A percentile compares a stretch with the other conserved stretches of the same genome.
Evolutionary conservation across 495 filamentous ascomycete genomes (phyloP).

Genomic region (Penicillium mononematosum): DNA sequence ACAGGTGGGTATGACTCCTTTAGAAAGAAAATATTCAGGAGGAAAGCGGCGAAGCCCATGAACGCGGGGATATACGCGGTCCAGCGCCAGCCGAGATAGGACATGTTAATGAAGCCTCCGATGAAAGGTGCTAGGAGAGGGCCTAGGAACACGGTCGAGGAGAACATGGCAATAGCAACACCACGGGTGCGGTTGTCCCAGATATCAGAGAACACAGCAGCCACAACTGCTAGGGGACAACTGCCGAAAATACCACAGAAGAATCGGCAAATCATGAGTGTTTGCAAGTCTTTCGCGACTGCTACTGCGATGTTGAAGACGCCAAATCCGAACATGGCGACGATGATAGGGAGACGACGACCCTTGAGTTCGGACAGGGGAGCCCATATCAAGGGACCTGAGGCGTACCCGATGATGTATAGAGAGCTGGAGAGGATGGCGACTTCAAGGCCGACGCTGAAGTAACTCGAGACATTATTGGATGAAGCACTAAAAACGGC

Average conservation of each 20-base stretch:
- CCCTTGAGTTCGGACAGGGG: conserved; percentile 65
- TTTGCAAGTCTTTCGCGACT: conserved; percentile 63
- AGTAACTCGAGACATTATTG: conserved; percentile 32
- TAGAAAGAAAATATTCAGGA: conserved; percentile 70
- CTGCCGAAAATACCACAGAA: conserved; percentile 63
- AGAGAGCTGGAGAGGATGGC: conserved; percentile 56
- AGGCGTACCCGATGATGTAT: conserved; percentile 58
- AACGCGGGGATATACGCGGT: conserved; percentile 73
- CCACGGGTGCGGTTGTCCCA: conserved; percentile 77
- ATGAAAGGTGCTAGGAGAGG: conserved; percentile 82
- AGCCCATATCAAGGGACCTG: conserved; percentile 63
- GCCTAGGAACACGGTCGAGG: conserved; percentile 80
- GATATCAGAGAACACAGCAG: conserved; percentile 88
- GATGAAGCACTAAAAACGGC: conserved; percentile 35
- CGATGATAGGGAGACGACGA: conserved; percentile 55
- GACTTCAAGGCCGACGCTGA: conserved; percentile 51
- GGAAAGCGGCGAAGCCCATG: conserved; percentile 74
- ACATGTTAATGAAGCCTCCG: conserved; percentile 66
- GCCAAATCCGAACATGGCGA: conserved; percentile 48
- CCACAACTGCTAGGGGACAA: conserved; percentile 80
- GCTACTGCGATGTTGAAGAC: conserved; percentile 62
- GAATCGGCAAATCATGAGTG: conserved; percentile 65
- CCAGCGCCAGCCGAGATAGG: conserved; percentile 77
- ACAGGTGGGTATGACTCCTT: conserved; percentile 83
- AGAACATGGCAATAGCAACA: conserved; percentile 66